Percentiles rank a stretch among this genome's conserved stretches.
These are phyloP conservation scores for Centella asiatica DNA, from an alignment of 129 eudicot species.

Conservation along the genomic window DNA sequence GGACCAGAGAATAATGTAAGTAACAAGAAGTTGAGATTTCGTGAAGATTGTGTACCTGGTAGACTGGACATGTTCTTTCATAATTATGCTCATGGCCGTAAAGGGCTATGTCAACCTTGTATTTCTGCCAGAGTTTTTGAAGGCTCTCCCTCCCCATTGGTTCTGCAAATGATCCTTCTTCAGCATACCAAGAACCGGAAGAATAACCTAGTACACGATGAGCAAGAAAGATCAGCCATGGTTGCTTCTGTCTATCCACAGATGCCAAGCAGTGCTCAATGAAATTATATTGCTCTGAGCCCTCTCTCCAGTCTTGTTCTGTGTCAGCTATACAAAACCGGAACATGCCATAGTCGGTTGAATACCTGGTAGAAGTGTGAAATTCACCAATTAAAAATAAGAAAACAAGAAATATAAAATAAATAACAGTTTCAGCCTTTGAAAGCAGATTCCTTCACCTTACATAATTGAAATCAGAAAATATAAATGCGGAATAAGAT, in stretches of 20 bases:
- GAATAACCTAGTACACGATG: conserved; percentile 74
- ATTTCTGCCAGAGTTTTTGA: conserved; percentile 70
- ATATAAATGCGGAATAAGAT: no score
- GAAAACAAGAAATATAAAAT: no score
- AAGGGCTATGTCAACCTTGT: conserved; percentile 71
- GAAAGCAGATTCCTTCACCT: no score
- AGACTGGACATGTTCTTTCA: conserved; percentile 65
- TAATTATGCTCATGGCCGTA: conserved; percentile 76
- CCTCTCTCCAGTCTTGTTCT: conserved; percentile 75
- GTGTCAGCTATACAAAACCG: conserved; percentile 72
- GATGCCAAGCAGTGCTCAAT: conserved; percentile 64
- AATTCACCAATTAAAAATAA: background rate
- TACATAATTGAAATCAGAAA: no score
- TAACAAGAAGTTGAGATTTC: no score
- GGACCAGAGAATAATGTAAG: no score
- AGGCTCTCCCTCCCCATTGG: conserved; percentile 75
- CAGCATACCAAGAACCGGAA: conserved; percentile 36
- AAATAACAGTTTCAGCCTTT: no score
- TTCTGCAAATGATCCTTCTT: conserved; percentile 60
- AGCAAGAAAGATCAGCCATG: conserved; percentile 66
- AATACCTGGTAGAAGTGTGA: conserved; percentile 42
- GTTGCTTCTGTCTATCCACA: conserved; percentile 61
- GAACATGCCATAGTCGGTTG: conserved; percentile 81
- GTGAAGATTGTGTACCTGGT: conserved; percentile 42
- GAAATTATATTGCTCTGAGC: conserved; percentile 63